Evolutionary conservation across 140 eudicot species (phyloP), one percentile per base, ranked within the genome.

Genomic region (Senecio squalidus): DNA sequence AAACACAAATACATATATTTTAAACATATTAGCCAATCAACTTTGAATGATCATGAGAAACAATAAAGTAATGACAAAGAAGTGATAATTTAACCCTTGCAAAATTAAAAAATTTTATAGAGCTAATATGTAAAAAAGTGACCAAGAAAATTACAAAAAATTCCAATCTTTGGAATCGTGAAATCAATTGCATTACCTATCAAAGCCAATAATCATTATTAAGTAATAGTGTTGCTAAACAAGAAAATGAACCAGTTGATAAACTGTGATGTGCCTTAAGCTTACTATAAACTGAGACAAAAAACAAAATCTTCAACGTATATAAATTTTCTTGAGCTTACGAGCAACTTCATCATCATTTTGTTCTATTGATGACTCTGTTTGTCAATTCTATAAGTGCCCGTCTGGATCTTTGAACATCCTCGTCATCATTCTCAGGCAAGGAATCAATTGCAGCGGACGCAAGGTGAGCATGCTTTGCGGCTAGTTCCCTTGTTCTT

Each of bases 321-420:
- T 51, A 25, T 71, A 43, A 60, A 34, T 46, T n/a, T 50, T 13
- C 23, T 41, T 15, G 41, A 29, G 15, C 60, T 16, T 43, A 28
- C 30, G 73, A 36, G 48, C 47, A 10, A 38, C 31, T 13, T 43
- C 22, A 48, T 52, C 23, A 67, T 69, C 78, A 93, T 69, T 88
- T 93, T 27, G 89, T 84, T 76, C 99, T 79, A 14, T 82, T 84
- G 60, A 88, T 77, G 62, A 93, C 99, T 73, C 80, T 84, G 40
- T 88, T 89, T 0, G 96, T 84, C 49, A 93, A 64, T 44, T 93
- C 99, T 77, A 79, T 64, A 28, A 93, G 96, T 1, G 99, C 99
- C 26, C 96, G 83, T 60, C 99, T 88, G 15, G 96, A 81, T 63
- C 76, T 80, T 78, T 75, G 84, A 69, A 93, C 99, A 43, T 84